Evolutionary conservation across 257 asterid genomes (phyloP).

Genomic region (Solanum sitiens): DNA sequence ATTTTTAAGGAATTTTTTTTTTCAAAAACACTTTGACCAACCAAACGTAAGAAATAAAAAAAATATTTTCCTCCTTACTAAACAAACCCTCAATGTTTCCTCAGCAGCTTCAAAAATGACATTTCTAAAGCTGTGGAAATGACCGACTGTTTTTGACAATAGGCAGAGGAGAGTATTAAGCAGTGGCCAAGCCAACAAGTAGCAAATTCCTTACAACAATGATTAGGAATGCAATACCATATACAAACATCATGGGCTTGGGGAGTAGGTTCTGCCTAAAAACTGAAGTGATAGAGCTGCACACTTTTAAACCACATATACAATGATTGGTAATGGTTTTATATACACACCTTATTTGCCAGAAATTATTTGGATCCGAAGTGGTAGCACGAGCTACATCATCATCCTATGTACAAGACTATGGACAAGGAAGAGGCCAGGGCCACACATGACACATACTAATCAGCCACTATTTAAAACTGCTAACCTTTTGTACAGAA

Average conservation of each 20-base stretch:
- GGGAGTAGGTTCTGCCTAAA: neutral
- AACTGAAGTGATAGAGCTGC: neutral
- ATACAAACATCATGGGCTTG: neutral
- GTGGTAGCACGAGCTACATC: neutral
- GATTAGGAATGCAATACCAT: neutral
- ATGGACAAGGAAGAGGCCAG: neutral
- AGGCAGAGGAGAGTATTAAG: neutral
- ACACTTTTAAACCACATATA: neutral
- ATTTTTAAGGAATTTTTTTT: neutral
- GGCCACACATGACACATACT: neutral
- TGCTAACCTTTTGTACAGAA: conserved; percentile 22
- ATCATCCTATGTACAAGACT: neutral
- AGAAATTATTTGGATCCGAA: neutral
- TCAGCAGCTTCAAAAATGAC: neutral
- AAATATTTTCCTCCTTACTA: neutral
- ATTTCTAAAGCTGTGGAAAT: neutral
- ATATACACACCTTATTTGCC: neutral
- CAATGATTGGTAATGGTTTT: neutral
- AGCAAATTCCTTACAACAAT: neutral
- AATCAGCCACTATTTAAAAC: conserved; percentile 1
- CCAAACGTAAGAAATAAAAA: neutral
- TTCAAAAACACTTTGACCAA: neutral
- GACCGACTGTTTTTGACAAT: neutral
- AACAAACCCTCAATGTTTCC: neutral
- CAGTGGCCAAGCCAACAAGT: neutral